Evolutionary conservation across 257 asterid genomes (phyloP).

Genomic region (Solanum peruvianum): DNA sequence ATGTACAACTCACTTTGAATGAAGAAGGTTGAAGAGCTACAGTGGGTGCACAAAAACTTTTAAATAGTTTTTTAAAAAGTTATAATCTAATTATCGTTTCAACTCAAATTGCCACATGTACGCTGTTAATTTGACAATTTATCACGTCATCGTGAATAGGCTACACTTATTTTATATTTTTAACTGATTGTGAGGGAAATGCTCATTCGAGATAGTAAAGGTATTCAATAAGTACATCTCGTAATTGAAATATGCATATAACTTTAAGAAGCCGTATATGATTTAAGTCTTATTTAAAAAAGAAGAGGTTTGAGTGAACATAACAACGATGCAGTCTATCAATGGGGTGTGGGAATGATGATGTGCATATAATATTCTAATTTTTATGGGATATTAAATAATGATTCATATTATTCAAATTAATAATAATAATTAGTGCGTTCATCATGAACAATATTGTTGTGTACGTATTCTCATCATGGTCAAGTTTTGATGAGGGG

Average conservation of each 20-base stretch:
- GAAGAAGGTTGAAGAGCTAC: not conserved
- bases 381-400: not conserved
- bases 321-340: not conserved
- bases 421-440: not conserved
- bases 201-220: too few species aligned
- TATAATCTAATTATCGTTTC: too few species aligned
- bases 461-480: not conserved
- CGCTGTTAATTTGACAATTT: not conserved
- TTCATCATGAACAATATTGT: not conserved
- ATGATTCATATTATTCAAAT: not conserved
- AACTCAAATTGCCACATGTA: not conserved
- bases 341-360: not conserved
- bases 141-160: not conserved
- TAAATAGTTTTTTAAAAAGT: too few species aligned
- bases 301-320: not conserved
- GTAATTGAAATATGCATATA: too few species aligned
- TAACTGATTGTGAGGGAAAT: too few species aligned
- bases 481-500: not conserved
- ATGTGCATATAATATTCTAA: not conserved
- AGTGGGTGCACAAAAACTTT: not conserved
- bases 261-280: accelerated
- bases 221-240: too few species aligned
- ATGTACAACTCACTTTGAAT: too few species aligned
- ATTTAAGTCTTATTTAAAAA: not conserved
- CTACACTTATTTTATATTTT: too few species aligned